These are phyloP conservation scores for Albizia julibrissin DNA, from an alignment of 306 rosid genomes.

Conservation along the genomic window DNA sequence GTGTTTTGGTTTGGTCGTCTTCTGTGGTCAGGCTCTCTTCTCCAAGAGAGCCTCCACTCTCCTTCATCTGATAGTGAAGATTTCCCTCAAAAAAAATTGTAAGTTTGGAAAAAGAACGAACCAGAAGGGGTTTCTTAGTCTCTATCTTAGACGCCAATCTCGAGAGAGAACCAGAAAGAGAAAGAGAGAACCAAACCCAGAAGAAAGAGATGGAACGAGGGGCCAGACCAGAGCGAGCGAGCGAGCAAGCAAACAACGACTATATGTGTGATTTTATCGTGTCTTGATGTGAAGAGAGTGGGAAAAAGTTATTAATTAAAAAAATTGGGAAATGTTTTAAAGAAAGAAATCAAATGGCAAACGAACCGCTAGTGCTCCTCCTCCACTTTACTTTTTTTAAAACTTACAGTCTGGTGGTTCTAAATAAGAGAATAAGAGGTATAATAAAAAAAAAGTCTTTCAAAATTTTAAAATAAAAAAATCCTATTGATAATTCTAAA, in stretches of 20 bases:
- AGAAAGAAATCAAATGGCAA: neutral
- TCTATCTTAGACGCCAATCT: conserved; percentile 58
- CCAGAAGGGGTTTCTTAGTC: conserved; percentile 25
- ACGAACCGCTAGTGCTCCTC: neutral
- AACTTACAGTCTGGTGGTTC: too few relatives aligned
- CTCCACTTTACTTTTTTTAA: neutral
- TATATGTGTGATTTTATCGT: conserved; percentile 34
- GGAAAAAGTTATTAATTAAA: conserved; percentile 21
- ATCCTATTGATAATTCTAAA: too few relatives aligned
- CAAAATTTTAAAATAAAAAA: too few relatives aligned
- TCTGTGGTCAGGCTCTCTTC: conserved; percentile 77
- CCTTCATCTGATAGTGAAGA: conserved; percentile 64
- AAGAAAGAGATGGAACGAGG: conserved; percentile 35
- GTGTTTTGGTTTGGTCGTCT: conserved; percentile 32
- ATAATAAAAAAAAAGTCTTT: too few relatives aligned
- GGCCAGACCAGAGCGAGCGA: conserved; percentile 14
- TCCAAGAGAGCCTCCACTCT: conserved; percentile 94
- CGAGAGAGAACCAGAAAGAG: conserved; percentile 44
- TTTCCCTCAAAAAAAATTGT: neutral
- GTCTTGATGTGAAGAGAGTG: conserved; percentile 27
- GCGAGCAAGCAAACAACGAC: conserved; percentile 10
- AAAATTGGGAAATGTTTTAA: neutral
- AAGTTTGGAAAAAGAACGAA: neutral
- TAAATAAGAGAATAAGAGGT: too few relatives aligned
- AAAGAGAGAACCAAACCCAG: conserved; percentile 26